A percentile compares a stretch with the other conserved stretches of the same genome.
These are phyloP conservation scores for Talaromyces nanjingensis DNA, from an alignment of 495 filamentous ascomycete genomes.

Conservation along the genomic window DNA sequence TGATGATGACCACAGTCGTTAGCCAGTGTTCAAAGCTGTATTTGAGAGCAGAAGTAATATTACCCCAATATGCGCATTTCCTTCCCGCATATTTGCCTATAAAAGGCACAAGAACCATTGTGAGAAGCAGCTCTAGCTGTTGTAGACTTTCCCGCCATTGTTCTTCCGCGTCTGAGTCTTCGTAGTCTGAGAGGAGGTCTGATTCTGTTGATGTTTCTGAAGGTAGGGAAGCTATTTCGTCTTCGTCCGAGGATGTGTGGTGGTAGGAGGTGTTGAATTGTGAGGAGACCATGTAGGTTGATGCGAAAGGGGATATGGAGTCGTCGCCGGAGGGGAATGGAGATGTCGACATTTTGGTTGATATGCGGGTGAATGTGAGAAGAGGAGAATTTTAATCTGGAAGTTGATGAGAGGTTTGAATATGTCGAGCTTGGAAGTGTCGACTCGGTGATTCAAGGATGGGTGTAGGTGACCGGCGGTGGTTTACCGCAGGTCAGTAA, in stretches of 20 bases:
- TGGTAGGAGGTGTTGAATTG: conserved; percentile 24
- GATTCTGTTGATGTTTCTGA: conserved; percentile 60
- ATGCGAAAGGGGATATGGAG: conserved; percentile 34
- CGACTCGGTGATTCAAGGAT: background rate
- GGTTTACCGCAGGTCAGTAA: conserved; percentile 24
- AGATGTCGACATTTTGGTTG: conserved; percentile 13
- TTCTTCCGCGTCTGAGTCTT: conserved; percentile 72
- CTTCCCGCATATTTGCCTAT: conserved; percentile 88
- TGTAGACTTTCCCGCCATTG: conserved; percentile 93
- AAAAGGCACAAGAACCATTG: conserved; percentile 90
- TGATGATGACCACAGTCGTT: conserved; percentile 19
- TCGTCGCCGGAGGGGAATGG: background rate
- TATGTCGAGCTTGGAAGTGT: background rate
- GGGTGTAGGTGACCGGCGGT: conserved; percentile 11
- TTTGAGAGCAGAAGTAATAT: conserved; percentile 10
- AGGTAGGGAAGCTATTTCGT: conserved; percentile 74
- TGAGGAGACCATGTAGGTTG: conserved; percentile 36
- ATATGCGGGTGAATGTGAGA: conserved; percentile 20
- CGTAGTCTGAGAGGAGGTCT: conserved; percentile 40
- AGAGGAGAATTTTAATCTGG: conserved; percentile 17
- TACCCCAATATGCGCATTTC: conserved; percentile 95
- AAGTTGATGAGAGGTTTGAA: background rate
- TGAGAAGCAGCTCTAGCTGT: conserved; percentile 85
- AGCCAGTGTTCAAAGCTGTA: background rate
- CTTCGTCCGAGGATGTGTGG: conserved; percentile 38